These are phyloP conservation scores for Sporothrix euskadiensis DNA, from an alignment of 2,329 filamentous ascomycete species.

Conservation along the genomic window DNA sequence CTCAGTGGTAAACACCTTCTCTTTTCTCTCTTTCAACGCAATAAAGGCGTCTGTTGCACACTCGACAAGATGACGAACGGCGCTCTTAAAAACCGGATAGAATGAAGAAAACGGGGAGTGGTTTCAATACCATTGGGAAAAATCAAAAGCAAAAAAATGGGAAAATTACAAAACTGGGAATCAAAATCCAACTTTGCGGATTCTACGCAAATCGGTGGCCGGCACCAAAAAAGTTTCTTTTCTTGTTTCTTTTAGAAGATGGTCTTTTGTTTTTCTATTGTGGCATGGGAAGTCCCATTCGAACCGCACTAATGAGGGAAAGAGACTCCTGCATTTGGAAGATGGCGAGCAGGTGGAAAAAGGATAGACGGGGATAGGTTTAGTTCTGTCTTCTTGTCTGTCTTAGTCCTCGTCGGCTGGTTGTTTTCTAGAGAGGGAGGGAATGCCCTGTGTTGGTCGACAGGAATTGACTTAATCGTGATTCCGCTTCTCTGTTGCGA, in stretches of 20 bases:
- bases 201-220: constrained; percentile 11
- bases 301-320: constrained; percentile 96
- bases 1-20: constrained; percentile 50
- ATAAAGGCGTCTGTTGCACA: not conserved
- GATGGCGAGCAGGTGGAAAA: not conserved
- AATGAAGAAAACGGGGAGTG: constrained; percentile 2
- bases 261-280: constrained; percentile 19
- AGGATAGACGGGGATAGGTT: not conserved
- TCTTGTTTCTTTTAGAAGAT: constrained; percentile 25
- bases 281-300: constrained; percentile 49
- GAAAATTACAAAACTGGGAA: constrained; percentile 21
- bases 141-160: constrained; percentile 26
- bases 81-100: not conserved
- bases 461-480: constrained; percentile 88
- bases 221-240: constrained; percentile 28
- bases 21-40: constrained; percentile 1
- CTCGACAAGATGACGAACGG: not conserved
- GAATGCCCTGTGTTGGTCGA: constrained; percentile 95
- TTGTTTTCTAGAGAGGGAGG: constrained; percentile 57
- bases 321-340: constrained; percentile 73
- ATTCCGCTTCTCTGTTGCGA: constrained; percentile 54
- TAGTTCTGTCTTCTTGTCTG: constrained; percentile 21
- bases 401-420: not conserved
- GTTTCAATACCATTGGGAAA: not conserved
- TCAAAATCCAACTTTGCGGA: constrained; percentile 20